Base-by-base conservation (phyloP, 2,329 filamentous ascomycete species). In the Mycosphaerella sp. region DNA sequence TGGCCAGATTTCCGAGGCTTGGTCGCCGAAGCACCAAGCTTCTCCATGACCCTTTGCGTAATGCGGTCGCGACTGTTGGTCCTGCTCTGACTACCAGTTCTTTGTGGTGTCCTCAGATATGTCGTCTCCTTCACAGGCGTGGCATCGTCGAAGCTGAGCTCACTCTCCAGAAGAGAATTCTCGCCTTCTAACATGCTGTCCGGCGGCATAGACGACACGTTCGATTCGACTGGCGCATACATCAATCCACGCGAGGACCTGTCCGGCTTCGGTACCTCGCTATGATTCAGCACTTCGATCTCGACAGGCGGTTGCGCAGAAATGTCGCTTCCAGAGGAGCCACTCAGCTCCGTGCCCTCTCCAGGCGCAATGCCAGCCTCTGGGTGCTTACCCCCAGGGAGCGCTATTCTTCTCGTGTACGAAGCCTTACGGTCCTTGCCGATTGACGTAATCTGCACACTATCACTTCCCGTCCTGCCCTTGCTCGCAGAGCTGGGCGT, bases 391-490 rank as follows among this genome's bases (percentile, higher is more conserved):
- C 70, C 70, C 54, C 70, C 70, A 14, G 69, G 69, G 21, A 89
- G 74, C 40, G 85, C 85, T 56, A 87, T 86, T 58, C 82, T 81
- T 57, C 79, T 77, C 36, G 79, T 81, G 66, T 82, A 84, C 1
- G 79, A 87, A 14, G 85, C 78, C 70, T 85, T 90, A 62, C 86
- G 81, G 57, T 81, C 77, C 57, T 82, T 81, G 66, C 82, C 85
- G 50, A 84, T 84, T 70, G 93, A 87, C 50, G 88, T 94, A 67
- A 95, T 89, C 70, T 93, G 85, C 55, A 95, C 84, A 65, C 87
- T 87, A 66, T 90, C 88, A 69, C 82, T 82, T 44, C 69, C 70
- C 37, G 74, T 69, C 55, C 66, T 76, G 64, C 70, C 71, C 65
- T 76, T 81, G 68, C 75, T 79, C 59, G 72, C 73, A 18, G 77